These are phyloP conservation scores for Lunularia cruciata DNA, from an alignment of 225 moss, liverwort and hornwort genomes.

Conservation along the genomic window DNA sequence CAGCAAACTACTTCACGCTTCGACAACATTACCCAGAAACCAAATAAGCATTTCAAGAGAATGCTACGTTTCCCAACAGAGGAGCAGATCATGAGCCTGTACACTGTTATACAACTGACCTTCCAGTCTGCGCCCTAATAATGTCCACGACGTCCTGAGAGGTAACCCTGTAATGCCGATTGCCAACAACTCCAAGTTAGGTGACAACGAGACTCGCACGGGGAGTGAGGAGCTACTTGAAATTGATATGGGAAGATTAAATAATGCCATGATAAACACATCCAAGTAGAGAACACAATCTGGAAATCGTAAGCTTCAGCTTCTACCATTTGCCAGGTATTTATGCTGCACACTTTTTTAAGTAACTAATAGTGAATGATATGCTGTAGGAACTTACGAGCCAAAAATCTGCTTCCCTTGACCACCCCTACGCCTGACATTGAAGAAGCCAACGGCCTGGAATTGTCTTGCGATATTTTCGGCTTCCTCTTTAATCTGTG, in stretches of 20 bases:
- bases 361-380: no score
- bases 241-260: no score
- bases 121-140: conserved; percentile 69
- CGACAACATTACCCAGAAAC: conserved; percentile 1
- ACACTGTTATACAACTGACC: conserved; percentile 24
- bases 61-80: not conserved
- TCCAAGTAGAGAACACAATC: no score
- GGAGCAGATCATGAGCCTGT: not conserved
- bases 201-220: no score
- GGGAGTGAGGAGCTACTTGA: no score
- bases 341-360: no score
- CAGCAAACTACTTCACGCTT: not conserved
- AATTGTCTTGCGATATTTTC: conserved; percentile 74
- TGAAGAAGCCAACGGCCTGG: conserved; percentile 65
- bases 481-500: conserved; percentile 67
- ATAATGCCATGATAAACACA: no score
- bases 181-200: no score
- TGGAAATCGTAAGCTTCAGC: no score
- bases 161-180: conserved; percentile 69
- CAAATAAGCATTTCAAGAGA: not conserved
- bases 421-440: conserved; percentile 84
- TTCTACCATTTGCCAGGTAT: no score
- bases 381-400: conserved; percentile 52
- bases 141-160: conserved; percentile 92
- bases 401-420: conserved; percentile 95